Evolutionary conservation across 179 eudicot genomes (phyloP).

Genomic region (Beta lomatogona): DNA sequence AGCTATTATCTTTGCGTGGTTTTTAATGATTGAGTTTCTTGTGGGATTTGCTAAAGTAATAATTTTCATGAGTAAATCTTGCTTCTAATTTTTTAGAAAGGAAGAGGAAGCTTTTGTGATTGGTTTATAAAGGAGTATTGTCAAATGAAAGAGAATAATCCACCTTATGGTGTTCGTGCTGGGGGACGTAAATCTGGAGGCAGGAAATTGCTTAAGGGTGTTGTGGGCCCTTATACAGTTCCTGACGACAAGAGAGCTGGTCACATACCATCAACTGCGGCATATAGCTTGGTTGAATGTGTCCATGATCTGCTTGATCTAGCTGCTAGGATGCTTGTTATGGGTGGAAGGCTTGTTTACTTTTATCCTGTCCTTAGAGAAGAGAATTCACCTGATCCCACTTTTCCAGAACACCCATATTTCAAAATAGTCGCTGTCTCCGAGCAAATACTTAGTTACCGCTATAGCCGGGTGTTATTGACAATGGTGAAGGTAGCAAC

Average conservation of each 20-base stretch:
- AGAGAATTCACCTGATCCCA: conserved; percentile 54
- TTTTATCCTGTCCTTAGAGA: conserved; percentile 91
- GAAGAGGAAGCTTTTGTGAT: too few relatives aligned
- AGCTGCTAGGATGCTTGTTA: conserved; percentile 86
- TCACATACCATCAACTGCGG: conserved; percentile 95
- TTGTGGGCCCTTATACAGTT: conserved; percentile 75
- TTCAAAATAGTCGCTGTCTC: conserved; percentile 70
- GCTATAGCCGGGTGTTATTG: conserved; percentile 83
- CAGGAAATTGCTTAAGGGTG: conserved; percentile 87
- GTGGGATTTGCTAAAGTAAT: too few relatives aligned
- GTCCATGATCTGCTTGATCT: conserved; percentile 92
- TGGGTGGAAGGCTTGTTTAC: conserved; percentile 91
- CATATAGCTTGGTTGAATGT: conserved; percentile 92
- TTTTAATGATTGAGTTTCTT: too few relatives aligned
- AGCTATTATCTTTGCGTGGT: too few relatives aligned
- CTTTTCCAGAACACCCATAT: conserved; percentile 93
- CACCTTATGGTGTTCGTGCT: conserved; percentile 98
- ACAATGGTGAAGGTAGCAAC: conserved; percentile 88
- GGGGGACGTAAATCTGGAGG: conserved; percentile 99
- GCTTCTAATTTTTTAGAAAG: too few relatives aligned
- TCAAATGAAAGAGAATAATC: conserved; percentile 28
- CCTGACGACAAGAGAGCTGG: conserved; percentile 91
- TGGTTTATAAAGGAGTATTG: too few relatives aligned
- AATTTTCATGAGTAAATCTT: too few relatives aligned
- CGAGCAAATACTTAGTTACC: conserved; percentile 87